These are phyloP conservation scores for Chytriomyces confervae DNA, from an alignment of 192 early-diverging fungal genomes.

Conservation along the genomic window DNA sequence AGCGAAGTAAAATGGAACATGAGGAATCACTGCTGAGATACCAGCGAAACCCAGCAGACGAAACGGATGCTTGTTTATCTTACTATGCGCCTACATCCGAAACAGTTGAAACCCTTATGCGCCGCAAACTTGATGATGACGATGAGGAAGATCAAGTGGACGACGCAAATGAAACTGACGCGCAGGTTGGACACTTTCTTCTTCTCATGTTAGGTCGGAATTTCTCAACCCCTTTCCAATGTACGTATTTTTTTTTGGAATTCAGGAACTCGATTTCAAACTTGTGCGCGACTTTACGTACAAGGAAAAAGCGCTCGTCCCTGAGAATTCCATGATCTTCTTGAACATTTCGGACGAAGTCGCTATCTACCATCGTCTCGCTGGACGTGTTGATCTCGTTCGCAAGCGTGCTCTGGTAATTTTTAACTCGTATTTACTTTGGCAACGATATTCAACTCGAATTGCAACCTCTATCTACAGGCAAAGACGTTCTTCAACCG, in stretches of 20 bases:
- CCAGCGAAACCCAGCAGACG: neutral
- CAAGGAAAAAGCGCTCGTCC: constrained; percentile 12
- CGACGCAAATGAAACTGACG: constrained; percentile 32
- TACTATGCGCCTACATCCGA: constrained; percentile 14
- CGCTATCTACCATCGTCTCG: constrained; percentile 11
- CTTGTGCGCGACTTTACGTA: constrained; percentile 31
- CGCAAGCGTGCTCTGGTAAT: constrained; percentile 27
- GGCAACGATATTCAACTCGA: too few relatives aligned
- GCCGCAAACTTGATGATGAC: neutral
- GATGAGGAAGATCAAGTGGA: constrained; percentile 30
- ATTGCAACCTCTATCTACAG: too few relatives aligned
- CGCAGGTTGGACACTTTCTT: neutral
- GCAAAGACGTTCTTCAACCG: neutral
- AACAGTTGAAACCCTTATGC: neutral
- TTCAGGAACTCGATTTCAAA: constrained; percentile 6
- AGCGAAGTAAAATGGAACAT: neutral
- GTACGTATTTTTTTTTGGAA: too few relatives aligned
- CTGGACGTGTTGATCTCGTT: constrained; percentile 21
- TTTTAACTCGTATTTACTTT: neutral
- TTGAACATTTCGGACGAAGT: constrained; percentile 31
- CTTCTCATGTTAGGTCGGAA: neutral
- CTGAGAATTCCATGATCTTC: constrained; percentile 15
- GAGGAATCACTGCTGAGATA: constrained; percentile 17
- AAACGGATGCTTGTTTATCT: neutral
- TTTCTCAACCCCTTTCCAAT: neutral